Evolutionary conservation across 495 filamentous ascomycete species (phyloP), one percentile per base, ranked within the genome.

Genomic region (Aspergillus homomorphus): DNA sequence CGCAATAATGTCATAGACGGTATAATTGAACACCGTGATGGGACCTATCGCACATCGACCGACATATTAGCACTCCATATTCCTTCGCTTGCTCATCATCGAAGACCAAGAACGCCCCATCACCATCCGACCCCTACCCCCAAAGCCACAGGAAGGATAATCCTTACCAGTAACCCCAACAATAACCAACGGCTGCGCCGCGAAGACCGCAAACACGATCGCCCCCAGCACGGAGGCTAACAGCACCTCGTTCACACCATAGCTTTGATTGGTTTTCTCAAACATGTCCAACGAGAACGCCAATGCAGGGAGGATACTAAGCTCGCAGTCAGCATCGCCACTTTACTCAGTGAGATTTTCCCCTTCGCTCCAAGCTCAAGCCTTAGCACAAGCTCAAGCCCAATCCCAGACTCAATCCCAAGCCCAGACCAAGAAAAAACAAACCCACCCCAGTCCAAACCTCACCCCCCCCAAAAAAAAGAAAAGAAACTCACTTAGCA

Each of bases 251-350:
- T 94, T 94, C 42, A 94, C 89, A 41, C 90, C 89, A 68, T 88
- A 94, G 57, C 85, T 84, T 73, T 86, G 85, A 61, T 84, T 73
- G 3, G 90, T 94, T 74, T 90, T 90, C 55, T 86, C 83, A 63
- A 85, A 91, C 89, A 94, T 94, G 65, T 94, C 90, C 24, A 93
- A 73, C 3, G 88, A 90, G 74, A 92, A 94, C 43, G 90, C 90
- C 58, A 94, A 69, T 21, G 90, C 90, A 7, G 90, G 89, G 24
- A 94, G 71, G 58, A 92, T 89, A 76, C 89, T 92, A 64, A 14
- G 59, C 26, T 2, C 20, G 28, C 26, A 45, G 50, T 43, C 14
- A 49, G 50, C 1, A 26, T 30, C 55, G 44, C 23, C 45, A 63
- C 51, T 21, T 41, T 8, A 23, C 45, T 66, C 62, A 62, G 23